A percentile compares a stretch with the other conserved stretches of the same genome.
phyloP scores from a whole-genome alignment of 352 stramenopile genomes.

The Pythium periplocum region DNA sequence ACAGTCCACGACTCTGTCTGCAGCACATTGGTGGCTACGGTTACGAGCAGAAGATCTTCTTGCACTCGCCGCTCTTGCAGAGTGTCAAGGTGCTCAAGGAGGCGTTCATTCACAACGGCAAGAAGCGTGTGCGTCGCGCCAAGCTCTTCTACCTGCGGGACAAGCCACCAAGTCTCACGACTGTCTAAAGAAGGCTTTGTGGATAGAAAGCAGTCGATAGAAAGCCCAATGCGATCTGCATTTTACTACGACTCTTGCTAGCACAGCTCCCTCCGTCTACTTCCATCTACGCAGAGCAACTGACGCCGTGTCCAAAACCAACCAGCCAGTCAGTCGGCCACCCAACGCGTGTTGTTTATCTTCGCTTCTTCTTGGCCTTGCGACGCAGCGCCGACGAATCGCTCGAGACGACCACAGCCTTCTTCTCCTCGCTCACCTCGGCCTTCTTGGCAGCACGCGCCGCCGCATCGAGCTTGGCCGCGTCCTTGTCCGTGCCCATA shows the following conservation, averaged over 20 bases:
- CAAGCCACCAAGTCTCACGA: conserved; percentile 78
- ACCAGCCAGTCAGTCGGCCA: not conserved
- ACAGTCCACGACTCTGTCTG: not conserved
- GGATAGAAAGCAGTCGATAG: not conserved
- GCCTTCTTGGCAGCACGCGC: conserved; percentile 69
- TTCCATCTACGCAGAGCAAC: not conserved
- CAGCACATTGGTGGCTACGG: conserved; percentile 82
- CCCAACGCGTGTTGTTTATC: conserved; percentile 31
- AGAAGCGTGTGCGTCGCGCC: conserved; percentile 86
- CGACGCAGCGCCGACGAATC: conserved; percentile 53
- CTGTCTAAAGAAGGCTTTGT: conserved; percentile 35
- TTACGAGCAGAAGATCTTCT: conserved; percentile 87
- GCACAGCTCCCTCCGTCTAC: not conserved
- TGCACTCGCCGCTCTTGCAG: conserved; percentile 85
- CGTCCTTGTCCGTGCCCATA: conserved; percentile 78
- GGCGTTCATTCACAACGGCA: conserved; percentile 89
- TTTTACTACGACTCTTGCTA: not conserved
- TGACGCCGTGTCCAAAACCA: not conserved
- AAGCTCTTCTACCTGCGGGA: conserved; percentile 90
- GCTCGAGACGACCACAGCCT: conserved; percentile 49
- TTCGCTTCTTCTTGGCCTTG: conserved; percentile 85
- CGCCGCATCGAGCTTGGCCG: conserved; percentile 73
- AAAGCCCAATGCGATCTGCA: not conserved
- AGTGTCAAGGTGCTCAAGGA: conserved; percentile 85
- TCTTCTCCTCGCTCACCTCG: conserved; percentile 45